Conservation (phyloP, 2,329 filamentous ascomycete species). For the Xylariales sp. region DNA sequence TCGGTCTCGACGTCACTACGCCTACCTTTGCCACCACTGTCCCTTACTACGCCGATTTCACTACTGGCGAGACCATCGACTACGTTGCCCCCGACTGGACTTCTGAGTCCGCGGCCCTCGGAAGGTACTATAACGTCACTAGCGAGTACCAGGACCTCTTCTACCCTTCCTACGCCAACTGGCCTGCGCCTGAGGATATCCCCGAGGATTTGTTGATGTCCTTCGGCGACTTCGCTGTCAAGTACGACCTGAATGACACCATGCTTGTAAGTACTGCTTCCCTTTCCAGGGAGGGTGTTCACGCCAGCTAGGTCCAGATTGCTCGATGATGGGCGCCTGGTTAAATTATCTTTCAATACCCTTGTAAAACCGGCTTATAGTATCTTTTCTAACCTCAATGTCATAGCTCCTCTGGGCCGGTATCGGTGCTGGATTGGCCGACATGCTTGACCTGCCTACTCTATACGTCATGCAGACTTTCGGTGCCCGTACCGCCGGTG, state of each 20-base stretch:
- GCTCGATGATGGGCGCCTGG: no score
- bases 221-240: slow-evolving; percentile 42
- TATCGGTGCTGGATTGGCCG: slow-evolving; percentile 37
- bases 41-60: slow-evolving; percentile 30
- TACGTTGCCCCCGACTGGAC: slow-evolving; percentile 17
- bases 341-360: no score
- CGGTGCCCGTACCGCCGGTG: slow-evolving; percentile 27
- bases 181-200: slow-evolving; percentile 30
- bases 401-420: slow-evolving; percentile 36
- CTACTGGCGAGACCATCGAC: slow-evolving; percentile 24
- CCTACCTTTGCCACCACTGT: slow-evolving; percentile 20
- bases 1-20: slow-evolving; percentile 28
- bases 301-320: no score
- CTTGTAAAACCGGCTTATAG: no score
- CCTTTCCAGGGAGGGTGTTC: no score
- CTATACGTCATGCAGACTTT: slow-evolving; percentile 41
- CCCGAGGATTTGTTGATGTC: slow-evolving; percentile 41
- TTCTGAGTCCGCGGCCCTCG: slow-evolving; percentile 13
- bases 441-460: slow-evolving; percentile 36
- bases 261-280: no score
- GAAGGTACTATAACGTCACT: slow-evolving; percentile 22
- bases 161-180: slow-evolving; percentile 31
- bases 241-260: no score
- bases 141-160: slow-evolving; percentile 25
- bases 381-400: no score